A percentile compares a stretch with the other conserved stretches of the same genome.
Conservation (phyloP, 2,329 filamentous ascomycete species). For the Fusarium sp. region DNA sequence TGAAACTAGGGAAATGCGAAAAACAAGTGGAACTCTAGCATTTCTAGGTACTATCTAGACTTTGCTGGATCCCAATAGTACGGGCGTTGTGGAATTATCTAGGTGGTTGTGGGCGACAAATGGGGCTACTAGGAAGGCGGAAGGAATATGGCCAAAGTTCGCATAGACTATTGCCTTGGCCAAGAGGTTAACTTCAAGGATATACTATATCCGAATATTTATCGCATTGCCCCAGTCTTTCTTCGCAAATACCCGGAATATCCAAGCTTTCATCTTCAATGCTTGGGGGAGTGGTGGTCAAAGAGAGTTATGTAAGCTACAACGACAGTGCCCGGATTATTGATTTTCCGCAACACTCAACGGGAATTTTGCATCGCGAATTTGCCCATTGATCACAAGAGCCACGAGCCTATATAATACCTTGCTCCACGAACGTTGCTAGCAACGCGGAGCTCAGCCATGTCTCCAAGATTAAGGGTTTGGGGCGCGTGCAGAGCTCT, state of each 20-base stretch:
- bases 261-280: neutral
- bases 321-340: constrained; percentile 29
- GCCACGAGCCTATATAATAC: constrained; percentile 38
- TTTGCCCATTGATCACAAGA: constrained; percentile 41
- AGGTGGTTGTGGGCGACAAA: neutral
- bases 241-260: neutral
- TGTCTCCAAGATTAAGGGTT: constrained; percentile 51
- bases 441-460: constrained; percentile 48
- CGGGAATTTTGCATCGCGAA: constrained; percentile 45
- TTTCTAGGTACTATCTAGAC: neutral
- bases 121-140: neutral
- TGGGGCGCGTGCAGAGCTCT: constrained; percentile 53
- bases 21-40: neutral
- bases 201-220: neutral
- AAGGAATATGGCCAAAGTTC: neutral
- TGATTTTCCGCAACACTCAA: constrained; percentile 32
- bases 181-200: neutral
- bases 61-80: neutral
- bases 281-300: neutral
- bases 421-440: constrained; percentile 43
- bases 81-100: neutral
- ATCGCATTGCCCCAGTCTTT: neutral
- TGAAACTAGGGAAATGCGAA: neutral
- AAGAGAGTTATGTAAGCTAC: constrained; percentile 37
- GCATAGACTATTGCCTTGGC: neutral